These are phyloP conservation scores for Cardamine occulta DNA, from an alignment of 345 rosid species.

Conservation along the genomic window DNA sequence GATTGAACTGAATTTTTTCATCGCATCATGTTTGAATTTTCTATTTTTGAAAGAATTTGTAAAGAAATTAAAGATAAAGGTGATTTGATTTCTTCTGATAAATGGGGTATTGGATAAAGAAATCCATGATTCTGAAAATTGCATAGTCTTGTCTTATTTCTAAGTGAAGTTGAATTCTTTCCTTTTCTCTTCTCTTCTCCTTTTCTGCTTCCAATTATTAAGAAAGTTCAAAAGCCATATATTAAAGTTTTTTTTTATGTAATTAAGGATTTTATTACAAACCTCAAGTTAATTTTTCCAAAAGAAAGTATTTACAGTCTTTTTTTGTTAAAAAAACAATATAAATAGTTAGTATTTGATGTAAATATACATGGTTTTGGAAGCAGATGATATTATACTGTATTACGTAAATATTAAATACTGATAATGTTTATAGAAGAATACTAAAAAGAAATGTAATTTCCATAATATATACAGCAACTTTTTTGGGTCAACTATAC, in stretches of 20 bases:
- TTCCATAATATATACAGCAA: not conserved
- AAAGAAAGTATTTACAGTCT: not conserved
- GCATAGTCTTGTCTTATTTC: slow-evolving; percentile 33
- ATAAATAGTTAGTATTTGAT: no score
- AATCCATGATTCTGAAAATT: slow-evolving; percentile 29
- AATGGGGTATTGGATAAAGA: slow-evolving; percentile 28
- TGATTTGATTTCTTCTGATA: slow-evolving; percentile 6
- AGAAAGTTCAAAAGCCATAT: not conserved
- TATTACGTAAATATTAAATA: no score
- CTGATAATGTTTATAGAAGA: not conserved
- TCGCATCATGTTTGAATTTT: slow-evolving; percentile 11
- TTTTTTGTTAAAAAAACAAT: no score
- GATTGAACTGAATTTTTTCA: slow-evolving; percentile 2
- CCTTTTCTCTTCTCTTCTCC: not conserved
- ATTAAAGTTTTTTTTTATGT: no score
- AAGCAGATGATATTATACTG: no score
- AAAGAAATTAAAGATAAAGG: not conserved
- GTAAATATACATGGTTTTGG: no score
- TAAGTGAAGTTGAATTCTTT: slow-evolving; percentile 17
- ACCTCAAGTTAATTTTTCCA: not conserved
- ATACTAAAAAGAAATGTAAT: no score
- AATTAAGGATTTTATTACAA: not conserved
- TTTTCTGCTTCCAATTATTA: not conserved
- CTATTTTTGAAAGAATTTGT: not conserved
- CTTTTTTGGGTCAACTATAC: not conserved